A percentile compares a stretch with the other conserved stretches of the same genome.
Conservation (phyloP, 2,329 filamentous ascomycete genomes). For the Neonectria punicea region DNA sequence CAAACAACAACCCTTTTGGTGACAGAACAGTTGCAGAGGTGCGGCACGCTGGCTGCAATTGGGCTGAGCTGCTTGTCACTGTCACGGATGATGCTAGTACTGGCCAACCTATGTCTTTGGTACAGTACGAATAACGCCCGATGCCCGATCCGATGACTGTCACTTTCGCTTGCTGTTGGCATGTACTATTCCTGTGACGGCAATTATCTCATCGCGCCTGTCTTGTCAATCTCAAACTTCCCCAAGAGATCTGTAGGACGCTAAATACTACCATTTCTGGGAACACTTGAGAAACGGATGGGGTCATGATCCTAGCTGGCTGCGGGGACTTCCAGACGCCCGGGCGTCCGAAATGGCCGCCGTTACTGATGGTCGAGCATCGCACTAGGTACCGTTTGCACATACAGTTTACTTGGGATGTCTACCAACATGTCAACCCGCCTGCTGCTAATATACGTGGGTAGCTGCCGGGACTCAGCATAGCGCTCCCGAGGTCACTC, state of each 20-base stretch:
- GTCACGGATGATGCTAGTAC: slow-evolving; percentile 5
- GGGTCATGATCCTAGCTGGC: slow-evolving; percentile 9
- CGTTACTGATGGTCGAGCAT: slow-evolving; percentile 7
- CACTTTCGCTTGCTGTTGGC: slow-evolving; percentile 1
- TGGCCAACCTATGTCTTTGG: background rate
- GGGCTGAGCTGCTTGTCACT: slow-evolving; percentile 5
- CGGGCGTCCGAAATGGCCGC: slow-evolving; percentile 11
- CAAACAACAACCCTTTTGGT: background rate
- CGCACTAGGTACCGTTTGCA: background rate
- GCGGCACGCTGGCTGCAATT: background rate
- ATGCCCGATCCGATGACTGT: slow-evolving; percentile 9
- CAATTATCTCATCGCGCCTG: slow-evolving; percentile 13
- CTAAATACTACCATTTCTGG: slow-evolving; percentile 11
- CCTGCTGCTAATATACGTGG: background rate
- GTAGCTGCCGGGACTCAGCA: background rate
- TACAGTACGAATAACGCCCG: background rate
- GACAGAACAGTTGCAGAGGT: background rate
- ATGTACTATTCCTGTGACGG: slow-evolving; percentile 9
- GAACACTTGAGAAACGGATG: slow-evolving; percentile 13
- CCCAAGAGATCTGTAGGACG: slow-evolving; percentile 24
- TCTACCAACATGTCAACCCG: background rate
- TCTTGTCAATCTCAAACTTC: slow-evolving; percentile 27
- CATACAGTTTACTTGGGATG: background rate
- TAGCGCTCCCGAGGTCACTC: slow-evolving; percentile 22
- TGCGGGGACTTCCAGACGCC: background rate